A percentile compares a stretch with the other conserved stretches of the same genome.
phyloP scores from a whole-genome alignment of 371 early-diverging fungal species.

The Mucor piriformis region DNA sequence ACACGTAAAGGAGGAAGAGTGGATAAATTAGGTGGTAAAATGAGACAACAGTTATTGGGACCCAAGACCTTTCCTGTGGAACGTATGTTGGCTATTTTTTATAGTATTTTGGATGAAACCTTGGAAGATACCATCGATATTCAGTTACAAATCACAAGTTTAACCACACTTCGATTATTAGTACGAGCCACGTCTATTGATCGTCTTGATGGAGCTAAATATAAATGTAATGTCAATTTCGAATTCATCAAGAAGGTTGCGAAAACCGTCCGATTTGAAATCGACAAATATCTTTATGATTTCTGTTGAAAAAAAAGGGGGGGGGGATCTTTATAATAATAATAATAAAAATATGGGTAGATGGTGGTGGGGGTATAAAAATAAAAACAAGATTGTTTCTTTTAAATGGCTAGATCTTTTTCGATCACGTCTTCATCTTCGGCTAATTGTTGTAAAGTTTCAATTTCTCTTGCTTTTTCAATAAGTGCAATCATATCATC shows the following conservation, averaged over 20 bases:
- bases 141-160: constrained; percentile 79
- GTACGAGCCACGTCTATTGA: constrained; percentile 71
- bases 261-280: constrained; percentile 75
- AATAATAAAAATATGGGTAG: not conserved
- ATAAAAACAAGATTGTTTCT: not conserved
- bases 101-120: constrained; percentile 77
- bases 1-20: constrained; percentile 34
- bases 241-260: constrained; percentile 73
- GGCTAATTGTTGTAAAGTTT: constrained; percentile 28
- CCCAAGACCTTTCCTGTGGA: constrained; percentile 91
- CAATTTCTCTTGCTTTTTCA: constrained; percentile 34
- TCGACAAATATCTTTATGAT: constrained; percentile 84
- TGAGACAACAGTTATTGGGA: constrained; percentile 86
- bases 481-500: constrained; percentile 36
- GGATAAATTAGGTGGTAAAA: constrained; percentile 54
- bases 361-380: not conserved
- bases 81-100: constrained; percentile 94
- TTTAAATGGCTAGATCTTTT: constrained; percentile 18
- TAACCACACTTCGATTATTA: constrained; percentile 75
- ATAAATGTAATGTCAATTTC: constrained; percentile 86
- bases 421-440: constrained; percentile 27
- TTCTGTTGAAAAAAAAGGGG: constrained; percentile 39
- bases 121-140: constrained; percentile 78
- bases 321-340: no score
- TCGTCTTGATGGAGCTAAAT: constrained; percentile 76